Percentiles rank a stretch among this genome's conserved stretches.
Conservation (phyloP, 2,329 filamentous ascomycete genomes). For the Exophiala mesophila region DNA sequence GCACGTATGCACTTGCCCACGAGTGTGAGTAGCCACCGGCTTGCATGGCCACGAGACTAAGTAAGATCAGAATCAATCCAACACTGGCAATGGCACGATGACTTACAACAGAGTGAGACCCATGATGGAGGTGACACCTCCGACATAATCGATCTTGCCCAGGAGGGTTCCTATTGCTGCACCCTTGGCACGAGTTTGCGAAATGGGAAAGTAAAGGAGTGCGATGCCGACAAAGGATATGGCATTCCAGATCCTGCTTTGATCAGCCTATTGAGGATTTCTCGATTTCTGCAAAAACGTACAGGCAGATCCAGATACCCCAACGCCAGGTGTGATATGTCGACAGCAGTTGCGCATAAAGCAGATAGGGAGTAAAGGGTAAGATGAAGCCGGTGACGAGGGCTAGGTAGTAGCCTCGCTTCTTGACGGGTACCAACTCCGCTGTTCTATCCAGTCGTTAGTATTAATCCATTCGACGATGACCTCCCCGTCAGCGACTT, state of each 20-base stretch:
- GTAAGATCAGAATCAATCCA: background rate
- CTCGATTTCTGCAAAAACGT: background rate
- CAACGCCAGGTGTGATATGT: slow-evolving; percentile 23
- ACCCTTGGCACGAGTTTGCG: slow-evolving; percentile 15
- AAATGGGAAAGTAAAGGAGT: slow-evolving; percentile 17
- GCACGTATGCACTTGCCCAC: slow-evolving; percentile 18
- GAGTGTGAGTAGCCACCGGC: slow-evolving; percentile 21
- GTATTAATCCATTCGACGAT: background rate
- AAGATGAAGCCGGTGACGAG: slow-evolving; percentile 16
- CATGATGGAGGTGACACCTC: slow-evolving; percentile 15
- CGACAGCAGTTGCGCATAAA: slow-evolving; percentile 15
- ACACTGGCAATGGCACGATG: too few species aligned
- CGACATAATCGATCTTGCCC: slow-evolving; percentile 18
- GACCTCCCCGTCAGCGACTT: background rate
- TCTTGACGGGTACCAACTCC: slow-evolving; percentile 22
- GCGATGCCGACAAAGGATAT: slow-evolving; percentile 11
- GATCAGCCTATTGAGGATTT: background rate
- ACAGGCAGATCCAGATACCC: slow-evolving; percentile 22
- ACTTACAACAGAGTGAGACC: slow-evolving; percentile 19
- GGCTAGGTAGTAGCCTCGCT: slow-evolving; percentile 16
- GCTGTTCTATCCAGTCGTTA: slow-evolving; percentile 10
- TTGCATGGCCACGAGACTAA: slow-evolving; percentile 19
- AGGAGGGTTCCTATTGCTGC: slow-evolving; percentile 6
- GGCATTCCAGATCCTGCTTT: slow-evolving; percentile 14
- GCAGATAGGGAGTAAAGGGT: slow-evolving; percentile 18